Conservation (phyloP, 345 rosid species). For the Durio zibethinus region DNA sequence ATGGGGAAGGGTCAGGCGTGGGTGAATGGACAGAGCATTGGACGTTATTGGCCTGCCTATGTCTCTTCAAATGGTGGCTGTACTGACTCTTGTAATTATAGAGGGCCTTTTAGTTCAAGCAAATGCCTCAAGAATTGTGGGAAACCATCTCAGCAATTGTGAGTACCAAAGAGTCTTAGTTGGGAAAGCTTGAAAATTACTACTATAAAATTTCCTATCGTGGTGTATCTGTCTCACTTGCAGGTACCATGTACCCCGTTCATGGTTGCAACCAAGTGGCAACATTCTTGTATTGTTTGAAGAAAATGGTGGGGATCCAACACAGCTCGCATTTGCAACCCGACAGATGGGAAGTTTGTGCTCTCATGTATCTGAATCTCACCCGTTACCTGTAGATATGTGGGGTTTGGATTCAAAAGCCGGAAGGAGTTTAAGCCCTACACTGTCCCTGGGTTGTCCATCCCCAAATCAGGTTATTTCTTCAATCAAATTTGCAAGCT, state of each 20-base stretch:
- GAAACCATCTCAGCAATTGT: constrained; percentile 86
- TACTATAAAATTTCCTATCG: not conserved
- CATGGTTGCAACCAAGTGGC: constrained; percentile 69
- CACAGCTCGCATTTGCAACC: constrained; percentile 53
- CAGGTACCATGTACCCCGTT: constrained; percentile 92
- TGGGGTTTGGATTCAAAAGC: constrained; percentile 58
- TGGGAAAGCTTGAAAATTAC: not conserved
- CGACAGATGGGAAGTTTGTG: constrained; percentile 53
- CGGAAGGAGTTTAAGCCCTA: constrained; percentile 38
- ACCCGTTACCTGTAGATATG: constrained; percentile 63
- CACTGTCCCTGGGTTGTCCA: constrained; percentile 54
- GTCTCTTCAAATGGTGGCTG: constrained; percentile 54
- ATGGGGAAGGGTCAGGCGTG: constrained; percentile 96
- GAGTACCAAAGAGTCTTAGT: constrained; percentile 28
- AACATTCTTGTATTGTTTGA: constrained; percentile 83
- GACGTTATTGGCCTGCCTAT: constrained; percentile 86
- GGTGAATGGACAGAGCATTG: constrained; percentile 96
- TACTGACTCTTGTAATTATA: constrained; percentile 61
- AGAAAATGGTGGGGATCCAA: constrained; percentile 88
- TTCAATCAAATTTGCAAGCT: constrained; percentile 75
- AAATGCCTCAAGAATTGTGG: constrained; percentile 88
- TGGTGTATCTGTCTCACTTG: not conserved
- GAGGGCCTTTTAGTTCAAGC: constrained; percentile 58
- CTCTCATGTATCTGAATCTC: constrained; percentile 65
- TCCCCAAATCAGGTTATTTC: constrained; percentile 66